Percentiles rank a stretch among this genome's conserved stretches.
These are phyloP conservation scores for Ormosia emarginata DNA, from an alignment of 306 rosid species.

Conservation along the genomic window DNA sequence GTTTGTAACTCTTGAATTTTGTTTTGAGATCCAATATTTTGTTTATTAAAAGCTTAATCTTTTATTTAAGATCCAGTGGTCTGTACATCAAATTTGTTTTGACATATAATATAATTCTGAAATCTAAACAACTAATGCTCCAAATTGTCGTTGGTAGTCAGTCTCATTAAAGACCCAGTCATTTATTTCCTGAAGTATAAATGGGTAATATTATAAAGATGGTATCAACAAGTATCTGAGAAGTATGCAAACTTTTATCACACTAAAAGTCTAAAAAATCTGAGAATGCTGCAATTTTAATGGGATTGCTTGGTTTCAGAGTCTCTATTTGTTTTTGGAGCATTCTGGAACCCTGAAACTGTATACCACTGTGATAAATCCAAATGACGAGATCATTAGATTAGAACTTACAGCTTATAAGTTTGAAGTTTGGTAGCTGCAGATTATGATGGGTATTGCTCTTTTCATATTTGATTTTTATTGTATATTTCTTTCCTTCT, in stretches of 20 bases:
- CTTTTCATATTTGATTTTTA: not conserved
- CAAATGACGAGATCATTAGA: not conserved
- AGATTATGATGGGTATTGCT: not conserved
- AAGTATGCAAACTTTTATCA: not conserved
- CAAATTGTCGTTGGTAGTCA: not conserved
- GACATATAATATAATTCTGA: not conserved
- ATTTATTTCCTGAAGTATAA: not conserved
- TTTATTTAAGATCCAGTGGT: not conserved
- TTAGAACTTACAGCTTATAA: not conserved
- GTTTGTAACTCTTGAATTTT: not conserved
- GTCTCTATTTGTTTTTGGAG: not conserved
- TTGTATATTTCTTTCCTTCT: not conserved
- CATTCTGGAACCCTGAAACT: not conserved
- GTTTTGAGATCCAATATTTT: not conserved
- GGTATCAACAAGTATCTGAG: not conserved
- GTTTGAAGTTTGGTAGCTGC: not conserved
- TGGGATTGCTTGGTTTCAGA: not conserved
- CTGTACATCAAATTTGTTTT: not conserved
- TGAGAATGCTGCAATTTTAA: not conserved
- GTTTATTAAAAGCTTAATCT: not conserved
- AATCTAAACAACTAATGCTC: not conserved
- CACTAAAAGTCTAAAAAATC: not conserved
- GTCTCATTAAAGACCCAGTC: not conserved
- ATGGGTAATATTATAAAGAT: not conserved
- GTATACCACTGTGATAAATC: not conserved